phyloP scores from a whole-genome alignment of 164 flowering plant species.

The Stephania yunnanensis region DNA sequence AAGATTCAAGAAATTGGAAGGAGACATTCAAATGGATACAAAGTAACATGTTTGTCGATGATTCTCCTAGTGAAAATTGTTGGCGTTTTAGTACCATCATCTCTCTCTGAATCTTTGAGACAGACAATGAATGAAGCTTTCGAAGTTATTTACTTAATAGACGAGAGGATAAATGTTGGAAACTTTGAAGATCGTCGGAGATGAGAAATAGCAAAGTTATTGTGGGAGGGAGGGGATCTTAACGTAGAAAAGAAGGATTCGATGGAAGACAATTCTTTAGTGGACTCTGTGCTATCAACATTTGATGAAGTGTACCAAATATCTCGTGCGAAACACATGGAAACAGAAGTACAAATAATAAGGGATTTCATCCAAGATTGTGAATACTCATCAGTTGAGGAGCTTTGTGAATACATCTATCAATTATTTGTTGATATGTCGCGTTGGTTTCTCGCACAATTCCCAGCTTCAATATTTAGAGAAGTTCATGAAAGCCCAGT shows the following conservation, averaged over 20 bases:
- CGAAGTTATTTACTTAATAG: not conserved
- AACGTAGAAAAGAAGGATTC: not conserved
- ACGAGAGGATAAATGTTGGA: not conserved
- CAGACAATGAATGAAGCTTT: not conserved
- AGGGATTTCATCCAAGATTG: too few relatives aligned
- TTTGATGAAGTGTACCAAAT: too few relatives aligned
- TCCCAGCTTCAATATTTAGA: too few relatives aligned
- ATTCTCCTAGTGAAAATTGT: not conserved
- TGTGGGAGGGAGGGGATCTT: not conserved
- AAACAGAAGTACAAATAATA: too few relatives aligned
- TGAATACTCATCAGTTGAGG: too few relatives aligned
- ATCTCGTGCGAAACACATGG: too few relatives aligned
- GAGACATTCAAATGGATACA: not conserved
- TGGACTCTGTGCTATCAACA: not conserved
- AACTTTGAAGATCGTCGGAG: not conserved
- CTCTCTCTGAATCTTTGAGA: not conserved
- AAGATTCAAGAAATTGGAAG: not conserved
- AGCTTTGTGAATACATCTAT: too few relatives aligned
- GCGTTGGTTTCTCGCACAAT: too few relatives aligned
- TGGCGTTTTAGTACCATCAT: not conserved
- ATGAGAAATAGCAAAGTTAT: not conserved
- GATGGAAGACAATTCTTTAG: not conserved
- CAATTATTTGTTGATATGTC: too few relatives aligned
- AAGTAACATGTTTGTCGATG: not conserved
- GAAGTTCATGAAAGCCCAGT: not conserved